Base-by-base conservation (phyloP, 805 yeast species). In the Torulaspora maleeae region DNA sequence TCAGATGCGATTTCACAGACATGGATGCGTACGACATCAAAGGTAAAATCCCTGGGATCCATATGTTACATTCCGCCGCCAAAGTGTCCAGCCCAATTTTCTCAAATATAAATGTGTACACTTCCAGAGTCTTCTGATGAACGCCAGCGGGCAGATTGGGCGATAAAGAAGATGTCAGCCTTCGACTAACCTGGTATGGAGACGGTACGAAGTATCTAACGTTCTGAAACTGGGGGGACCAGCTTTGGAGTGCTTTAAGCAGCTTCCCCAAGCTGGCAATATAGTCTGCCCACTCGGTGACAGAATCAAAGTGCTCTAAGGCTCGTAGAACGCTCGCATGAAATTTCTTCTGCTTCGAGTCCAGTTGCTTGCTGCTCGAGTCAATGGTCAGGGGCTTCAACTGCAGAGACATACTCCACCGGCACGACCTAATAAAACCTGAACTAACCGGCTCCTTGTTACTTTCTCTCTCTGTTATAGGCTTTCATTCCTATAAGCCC, bases 251-350 rank as follows among this genome's bases (percentile, higher is more conserved):
- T 0, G 95, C 82, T 61, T 88, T 86, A 47, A 81, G 80, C 5
- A 95, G 74, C 48, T 85, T 79, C 2, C 91, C 81, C 36, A 95
- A 71, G 61, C 87, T 90, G 17, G 97, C 83, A 45, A 93, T 93
- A 63, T 91, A 89, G 62, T 93, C 99, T 11, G 99, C 98, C 99
- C 99, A 93, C 69, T 93, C 99, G 27, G 81, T 85, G 1, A 89
- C 83, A 1, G 85, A 69, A 42, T 87, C 96, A 69, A 91, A 91
- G 15, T 78, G 72, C 5, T 77, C 74, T 17, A 93, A 70, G 0
- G 93, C 86, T 53, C 82, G 77, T 42, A 85, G 91, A 10, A 91
- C 75, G 46, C 75, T 80, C n/a, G 77, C 72, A 16, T 73, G 69
- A 58, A 81, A 83, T 48, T 84, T 80, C 67, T 78, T 83, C 59